Percentiles rank a stretch among this genome's conserved stretches.
Evolutionary conservation across 768 basidiomycete genomes (phyloP).

Genomic region (Calocera cornea): DNA sequence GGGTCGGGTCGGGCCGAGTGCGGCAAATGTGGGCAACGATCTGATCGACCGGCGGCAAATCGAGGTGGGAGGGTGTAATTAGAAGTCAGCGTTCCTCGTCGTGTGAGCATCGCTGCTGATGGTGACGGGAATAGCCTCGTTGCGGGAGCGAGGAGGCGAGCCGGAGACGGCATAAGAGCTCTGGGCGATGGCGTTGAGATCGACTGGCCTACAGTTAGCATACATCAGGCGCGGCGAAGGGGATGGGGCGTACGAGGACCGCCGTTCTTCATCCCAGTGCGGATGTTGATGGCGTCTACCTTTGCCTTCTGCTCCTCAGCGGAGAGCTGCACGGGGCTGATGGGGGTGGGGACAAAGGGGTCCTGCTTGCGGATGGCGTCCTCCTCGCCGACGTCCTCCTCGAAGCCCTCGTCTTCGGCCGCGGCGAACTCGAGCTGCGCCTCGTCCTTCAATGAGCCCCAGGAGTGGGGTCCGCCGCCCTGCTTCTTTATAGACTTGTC

Average conservation of each 20-base stretch:
- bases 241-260: slow-evolving; percentile 18
- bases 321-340: slow-evolving; percentile 30
- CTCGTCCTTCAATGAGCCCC: slow-evolving; percentile 63
- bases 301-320: slow-evolving; percentile 41
- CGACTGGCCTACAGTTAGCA: slow-evolving; percentile 23
- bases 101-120: slow-evolving; percentile 20
- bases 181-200: slow-evolving; percentile 69
- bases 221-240: not conserved
- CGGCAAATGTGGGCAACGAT: not conserved
- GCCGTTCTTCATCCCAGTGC: slow-evolving; percentile 54
- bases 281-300: slow-evolving; percentile 47
- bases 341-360: slow-evolving; percentile 11
- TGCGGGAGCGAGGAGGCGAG: slow-evolving; percentile 37
- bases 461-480: slow-evolving; percentile 73
- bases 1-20: not conserved
- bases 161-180: slow-evolving; percentile 47
- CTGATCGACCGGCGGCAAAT: slow-evolving; percentile 1
- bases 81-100: not conserved
- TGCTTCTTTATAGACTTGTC: slow-evolving; percentile 60
- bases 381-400: slow-evolving; percentile 23
- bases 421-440: slow-evolving; percentile 45
- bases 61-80: not conserved
- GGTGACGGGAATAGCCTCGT: slow-evolving; percentile 18
- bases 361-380: slow-evolving; percentile 13
- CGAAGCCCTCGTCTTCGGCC: slow-evolving; percentile 41